Evolutionary conservation across 495 filamentous ascomycete species (phyloP), one percentile per base, ranked within the genome.

Genomic region (Penicillium crystallinum): DNA sequence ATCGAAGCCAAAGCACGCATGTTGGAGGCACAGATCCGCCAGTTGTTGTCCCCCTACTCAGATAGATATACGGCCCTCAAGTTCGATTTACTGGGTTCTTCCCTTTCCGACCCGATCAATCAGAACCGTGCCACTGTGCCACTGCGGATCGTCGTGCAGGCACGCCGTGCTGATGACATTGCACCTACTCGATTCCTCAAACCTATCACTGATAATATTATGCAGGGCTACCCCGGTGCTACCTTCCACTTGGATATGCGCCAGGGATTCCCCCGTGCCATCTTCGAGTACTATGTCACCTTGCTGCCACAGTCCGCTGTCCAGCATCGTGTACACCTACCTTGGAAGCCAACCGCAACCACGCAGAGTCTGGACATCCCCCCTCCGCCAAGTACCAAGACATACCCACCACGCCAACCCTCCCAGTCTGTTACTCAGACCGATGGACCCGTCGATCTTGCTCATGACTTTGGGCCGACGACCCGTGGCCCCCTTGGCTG

Each of bases 241-340:
- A 73, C 69, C 8, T 70, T 70, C 52, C 62, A 74, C 43, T 49
- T 76, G 18, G 72, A 76, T 51, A 22, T 65, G 34, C 70, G 73
- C 7, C 64, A 63, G 40, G 69, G 63, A 10, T 62, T 71, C 50
- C 73, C 73, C 0, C 63, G 63, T 11, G 56, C 70, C 4, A 45
- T 73, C 6, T 70, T 71, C 40, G 69, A 73, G 43, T 76, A 74
- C 59, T 75, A 70, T 53, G 72, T 73, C 52, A 70, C 61, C n/a
- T 57, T 76, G 22, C 45, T 74, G 12, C 70, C 69, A 0, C 73
- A 76, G 41, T 52, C 52, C 9, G 67, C 64, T 34, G 52, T 75
- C 30, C 64, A 66, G 31, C 72, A 75, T 49, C 58, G 59, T 7
- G 68, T 65, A 14, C 70, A 75, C 41, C 54, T 73, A 7, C 71